A percentile compares a stretch with the other conserved stretches of the same genome.
Conservation (phyloP, 352 stramenopile genomes). For the Phytopythium boreale region DNA sequence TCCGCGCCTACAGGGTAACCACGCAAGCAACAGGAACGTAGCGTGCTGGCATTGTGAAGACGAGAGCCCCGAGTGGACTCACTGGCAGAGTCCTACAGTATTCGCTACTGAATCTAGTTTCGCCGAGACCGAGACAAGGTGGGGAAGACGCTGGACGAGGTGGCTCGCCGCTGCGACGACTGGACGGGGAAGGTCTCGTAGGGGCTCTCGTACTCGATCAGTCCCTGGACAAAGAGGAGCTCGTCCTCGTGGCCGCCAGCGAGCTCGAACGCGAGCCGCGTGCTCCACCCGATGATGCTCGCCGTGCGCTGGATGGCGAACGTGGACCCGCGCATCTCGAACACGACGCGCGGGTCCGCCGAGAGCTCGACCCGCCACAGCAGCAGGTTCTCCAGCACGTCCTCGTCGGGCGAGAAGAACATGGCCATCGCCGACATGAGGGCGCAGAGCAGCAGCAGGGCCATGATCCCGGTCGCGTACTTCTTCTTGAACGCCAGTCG, state of each 20-base stretch:
- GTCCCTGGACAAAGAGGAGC: conserved; percentile 20
- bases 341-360: neutral
- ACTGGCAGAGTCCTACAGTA: neutral
- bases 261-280: conserved; percentile 17
- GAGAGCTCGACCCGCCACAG: conserved; percentile 17
- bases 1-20: too few species aligned
- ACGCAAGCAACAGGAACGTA: too few species aligned
- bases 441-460: conserved; percentile 13
- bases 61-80: too few species aligned
- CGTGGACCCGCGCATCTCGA: conserved; percentile 15
- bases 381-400: conserved; percentile 14
- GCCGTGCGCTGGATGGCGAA: conserved; percentile 19
- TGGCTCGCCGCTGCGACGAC: neutral
- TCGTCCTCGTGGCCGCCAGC: conserved; percentile 12
- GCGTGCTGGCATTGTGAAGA: too few species aligned
- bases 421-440: conserved; percentile 11
- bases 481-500: conserved; percentile 13
- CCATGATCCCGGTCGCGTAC: conserved; percentile 15
- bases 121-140: too few species aligned
- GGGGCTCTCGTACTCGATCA: conserved; percentile 22
- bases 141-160: neutral
- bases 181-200: conserved; percentile 14
- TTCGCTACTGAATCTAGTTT: too few species aligned
- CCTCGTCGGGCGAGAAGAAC: conserved; percentile 7
- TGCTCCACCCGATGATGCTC: conserved; percentile 23